Conservation (phyloP, 2,329 filamentous ascomycete species). For the Dactylella cylindrospora region DNA sequence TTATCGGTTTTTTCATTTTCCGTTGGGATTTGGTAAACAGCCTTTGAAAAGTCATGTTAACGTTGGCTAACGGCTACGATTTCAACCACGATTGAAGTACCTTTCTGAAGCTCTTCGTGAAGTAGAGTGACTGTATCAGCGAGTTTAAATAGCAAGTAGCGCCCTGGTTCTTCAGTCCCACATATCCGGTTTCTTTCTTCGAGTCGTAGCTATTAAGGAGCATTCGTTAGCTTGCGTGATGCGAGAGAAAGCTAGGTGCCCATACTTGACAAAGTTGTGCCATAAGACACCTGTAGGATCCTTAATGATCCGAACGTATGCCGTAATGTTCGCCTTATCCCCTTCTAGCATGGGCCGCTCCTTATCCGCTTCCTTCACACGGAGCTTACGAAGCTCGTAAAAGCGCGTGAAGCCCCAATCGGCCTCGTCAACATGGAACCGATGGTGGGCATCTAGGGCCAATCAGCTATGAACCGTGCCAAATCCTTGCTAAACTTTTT, state of each 20-base stretch:
- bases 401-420: slow-evolving; percentile 99
- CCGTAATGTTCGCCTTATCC: slow-evolving; percentile 75
- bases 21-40: slow-evolving; percentile 95
- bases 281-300: slow-evolving; percentile 86
- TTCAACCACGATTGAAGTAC: slow-evolving; percentile 53
- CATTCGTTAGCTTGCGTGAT: slow-evolving; percentile 4
- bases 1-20: slow-evolving; percentile 78
- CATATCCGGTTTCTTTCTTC: slow-evolving; percentile 98
- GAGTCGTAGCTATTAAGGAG: slow-evolving; percentile 71
- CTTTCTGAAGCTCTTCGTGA: slow-evolving; percentile 91
- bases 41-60: slow-evolving; percentile 60
- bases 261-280: slow-evolving; percentile 79
- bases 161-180: slow-evolving; percentile 94
- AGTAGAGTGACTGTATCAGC: slow-evolving; percentile 78
- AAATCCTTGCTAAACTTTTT: no score
- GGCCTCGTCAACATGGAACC: slow-evolving; percentile 92
- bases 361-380: slow-evolving; percentile 68
- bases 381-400: slow-evolving; percentile 81
- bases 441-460: slow-evolving; percentile 72
- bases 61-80: no score
- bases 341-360: slow-evolving; percentile 72
- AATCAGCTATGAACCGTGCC: no score
- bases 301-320: slow-evolving; percentile 77
- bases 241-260: slow-evolving; percentile 51
- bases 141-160: slow-evolving; percentile 89